Percentiles rank a stretch among this genome's conserved stretches.
phyloP scores from a whole-genome alignment of 441 rosid species.

The Lagerstroemia fauriei region DNA sequence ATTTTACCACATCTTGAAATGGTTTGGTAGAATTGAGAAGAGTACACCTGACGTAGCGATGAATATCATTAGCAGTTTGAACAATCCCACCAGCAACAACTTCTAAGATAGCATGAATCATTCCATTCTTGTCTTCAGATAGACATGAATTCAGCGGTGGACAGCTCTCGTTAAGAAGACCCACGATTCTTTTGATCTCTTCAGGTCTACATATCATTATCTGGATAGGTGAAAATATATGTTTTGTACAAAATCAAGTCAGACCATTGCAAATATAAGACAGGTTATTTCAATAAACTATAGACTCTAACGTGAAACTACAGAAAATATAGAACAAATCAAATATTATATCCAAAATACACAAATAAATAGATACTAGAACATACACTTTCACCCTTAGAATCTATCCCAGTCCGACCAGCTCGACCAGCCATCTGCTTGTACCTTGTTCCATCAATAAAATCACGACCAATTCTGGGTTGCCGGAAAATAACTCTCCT shows the following conservation, averaged over 20 bases:
- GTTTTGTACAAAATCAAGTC: background rate
- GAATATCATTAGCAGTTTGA: constrained; percentile 88
- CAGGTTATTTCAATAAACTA: background rate
- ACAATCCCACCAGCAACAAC: constrained; percentile 99
- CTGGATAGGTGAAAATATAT: constrained; percentile 45
- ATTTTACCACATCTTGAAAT: constrained; percentile 87
- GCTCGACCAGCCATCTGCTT: constrained; percentile 99
- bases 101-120: constrained; percentile 98
- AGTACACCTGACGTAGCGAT: constrained; percentile 93
- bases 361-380: constrained; percentile 8
- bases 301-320: background rate
- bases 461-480: constrained; percentile 93
- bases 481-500: constrained; percentile 97
- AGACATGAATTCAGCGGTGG: constrained; percentile 93
- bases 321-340: background rate
- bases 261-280: background rate
- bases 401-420: constrained; percentile 97
- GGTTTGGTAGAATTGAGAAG: constrained; percentile 96
- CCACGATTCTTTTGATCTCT: constrained; percentile 76
- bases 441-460: constrained; percentile 95
- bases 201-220: constrained; percentile 84
- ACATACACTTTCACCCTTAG: constrained; percentile 96
- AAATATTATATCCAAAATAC: background rate
- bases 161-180: constrained; percentile 81
- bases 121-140: constrained; percentile 96